phyloP scores from a whole-genome alignment of 768 basidiomycete genomes.

The Mycena belliarum region DNA sequence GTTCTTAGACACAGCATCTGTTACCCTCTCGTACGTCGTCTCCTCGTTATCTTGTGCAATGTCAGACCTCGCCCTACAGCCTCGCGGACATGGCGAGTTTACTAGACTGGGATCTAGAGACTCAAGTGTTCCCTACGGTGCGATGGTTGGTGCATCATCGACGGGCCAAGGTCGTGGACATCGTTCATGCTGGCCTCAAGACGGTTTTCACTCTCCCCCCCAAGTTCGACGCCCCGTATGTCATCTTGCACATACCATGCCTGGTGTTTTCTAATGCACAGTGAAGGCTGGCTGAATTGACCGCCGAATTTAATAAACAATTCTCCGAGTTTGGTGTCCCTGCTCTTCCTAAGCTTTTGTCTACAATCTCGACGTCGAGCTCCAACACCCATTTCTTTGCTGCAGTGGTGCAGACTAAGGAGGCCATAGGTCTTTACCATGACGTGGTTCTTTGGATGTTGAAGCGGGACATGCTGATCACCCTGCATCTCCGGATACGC shows the following conservation, averaged over 20 bases:
- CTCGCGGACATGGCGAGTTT: constrained; percentile 78
- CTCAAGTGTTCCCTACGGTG: constrained; percentile 87
- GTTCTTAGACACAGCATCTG: constrained; percentile 72
- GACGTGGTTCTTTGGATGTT: constrained; percentile 92
- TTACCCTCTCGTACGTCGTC: constrained; percentile 71
- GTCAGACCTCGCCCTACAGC: constrained; percentile 35
- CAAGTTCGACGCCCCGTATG: constrained; percentile 62
- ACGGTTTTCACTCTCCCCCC: constrained; percentile 80
- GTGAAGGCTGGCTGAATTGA: constrained; percentile 52
- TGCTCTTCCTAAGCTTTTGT: constrained; percentile 70
- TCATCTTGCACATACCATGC: constrained; percentile 21
- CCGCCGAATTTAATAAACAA: constrained; percentile 57
- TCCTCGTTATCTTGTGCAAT: not conserved
- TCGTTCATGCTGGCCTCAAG: constrained; percentile 75
- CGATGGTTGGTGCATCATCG: constrained; percentile 90
- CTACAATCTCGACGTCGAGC: constrained; percentile 69
- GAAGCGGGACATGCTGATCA: constrained; percentile 80
- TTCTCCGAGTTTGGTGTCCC: constrained; percentile 67
- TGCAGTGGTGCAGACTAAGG: constrained; percentile 70
- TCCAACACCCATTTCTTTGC: constrained; percentile 80
- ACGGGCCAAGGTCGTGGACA: constrained; percentile 86
- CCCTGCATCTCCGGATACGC: constrained; percentile 83
- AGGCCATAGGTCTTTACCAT: constrained; percentile 68
- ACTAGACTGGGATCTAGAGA: constrained; percentile 81
- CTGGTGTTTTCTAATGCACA: constrained; percentile 2